Evolutionary conservation across 192 early-diverging fungal species (phyloP), one percentile per base, ranked within the genome.

Genomic region (Gigaspora rosea): DNA sequence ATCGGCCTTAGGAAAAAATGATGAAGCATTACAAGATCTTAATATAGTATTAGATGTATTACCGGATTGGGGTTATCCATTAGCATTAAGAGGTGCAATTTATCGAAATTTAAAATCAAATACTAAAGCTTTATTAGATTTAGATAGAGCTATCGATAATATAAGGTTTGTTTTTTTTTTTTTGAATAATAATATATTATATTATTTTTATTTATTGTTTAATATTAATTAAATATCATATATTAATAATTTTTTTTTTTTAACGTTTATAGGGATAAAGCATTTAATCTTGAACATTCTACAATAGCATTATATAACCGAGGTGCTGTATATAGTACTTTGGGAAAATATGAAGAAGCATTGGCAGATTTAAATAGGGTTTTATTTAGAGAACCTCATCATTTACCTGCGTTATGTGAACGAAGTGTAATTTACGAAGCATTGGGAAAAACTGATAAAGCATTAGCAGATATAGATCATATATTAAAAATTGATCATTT

Each of bases 11-110:
- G 35, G 41, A 35, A 16, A 33, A 36, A 32, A 49, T 49, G 58
- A 75, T n/a, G n/a, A 62, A 13, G 59, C 73, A 16, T 35, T 76
- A 52, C 6, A 65, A 16, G 75, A 76, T 54, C 35, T 76, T 1
- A 76, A 76, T 76, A 27, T 6, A 4, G 75, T 56, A 51, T 67
- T 76, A 56, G 32, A 33, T n/a, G 5, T 13, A 15, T n/a, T 51
- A 51, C 64, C 61, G 8, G 18, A 76, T 76, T 59, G 56, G 52
- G 49, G n/a, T 11, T 67, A 63, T 66, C 35, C 75, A 36, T 76
- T 76, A 56, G 15, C 27, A 32, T 32, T 59, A 67, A 36, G 75
- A n/a, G 75, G 75, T 11, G 49, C 49, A n/a, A 27, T 76, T 63
- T 76, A 54, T 66, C 9, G 48, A 20, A 35, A 27, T n/a, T 15